Conservation (phyloP, 257 asterid species). For the Catharanthus roseus region DNA sequence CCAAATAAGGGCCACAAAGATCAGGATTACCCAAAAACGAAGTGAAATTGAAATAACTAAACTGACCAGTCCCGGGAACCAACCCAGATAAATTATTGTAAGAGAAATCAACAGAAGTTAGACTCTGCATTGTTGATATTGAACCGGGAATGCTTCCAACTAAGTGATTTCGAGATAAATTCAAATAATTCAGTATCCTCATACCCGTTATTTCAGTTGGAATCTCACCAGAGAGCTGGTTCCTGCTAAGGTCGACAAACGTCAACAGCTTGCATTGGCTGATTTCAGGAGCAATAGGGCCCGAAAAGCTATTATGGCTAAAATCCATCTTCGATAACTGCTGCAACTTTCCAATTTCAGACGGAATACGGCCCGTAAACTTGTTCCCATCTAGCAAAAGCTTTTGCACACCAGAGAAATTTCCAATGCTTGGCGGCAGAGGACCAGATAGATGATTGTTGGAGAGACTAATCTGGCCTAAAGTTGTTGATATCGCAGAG, state of each 20-base stretch:
- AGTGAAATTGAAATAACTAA: slow-evolving; percentile 79
- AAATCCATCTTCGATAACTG: slow-evolving; percentile 91
- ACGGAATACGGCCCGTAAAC: slow-evolving; percentile 71
- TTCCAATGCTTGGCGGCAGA: slow-evolving; percentile 77
- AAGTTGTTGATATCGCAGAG: slow-evolving; percentile 28
- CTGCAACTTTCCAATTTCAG: slow-evolving; percentile 77
- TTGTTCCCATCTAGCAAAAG: slow-evolving; percentile 87
- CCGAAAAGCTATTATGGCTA: slow-evolving; percentile 68
- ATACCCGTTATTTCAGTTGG: slow-evolving; percentile 76
- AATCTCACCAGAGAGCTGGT: slow-evolving; percentile 73
- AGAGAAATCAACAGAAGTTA: slow-evolving; percentile 93
- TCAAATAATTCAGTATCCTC: slow-evolving; percentile 82
- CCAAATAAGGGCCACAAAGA: slow-evolving; percentile 89
- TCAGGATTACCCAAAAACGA: slow-evolving; percentile 78
- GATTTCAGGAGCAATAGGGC: slow-evolving; percentile 64
- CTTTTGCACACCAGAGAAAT: slow-evolving; percentile 79
- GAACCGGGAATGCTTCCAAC: slow-evolving; percentile 74
- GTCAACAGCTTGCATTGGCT: slow-evolving; percentile 77
- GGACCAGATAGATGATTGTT: slow-evolving; percentile 71
- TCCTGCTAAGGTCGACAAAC: slow-evolving; percentile 83
- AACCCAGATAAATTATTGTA: slow-evolving; percentile 84
- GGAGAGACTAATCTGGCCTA: slow-evolving; percentile 86
- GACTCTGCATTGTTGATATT: slow-evolving; percentile 76
- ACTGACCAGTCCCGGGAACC: slow-evolving; percentile 88
- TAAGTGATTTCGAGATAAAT: slow-evolving; percentile 69